These are phyloP conservation scores for thale cress (Arabidopsis thaliana) DNA, from an alignment of 345 rosid genomes.

Conservation along the genomic window TAIR10.1 NC_003076.8:5057001-5057500, in stretches of 20 bases:
- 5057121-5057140: constrained; percentile 49
- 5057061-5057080: not conserved
- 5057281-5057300: constrained; percentile 91
- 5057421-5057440: constrained; percentile 43
- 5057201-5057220: constrained; percentile 67
- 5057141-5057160: constrained; percentile 93
- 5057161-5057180: constrained; percentile 77
- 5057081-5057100: constrained; percentile 7
- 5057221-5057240: constrained; percentile 42
- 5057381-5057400: constrained; percentile 50
- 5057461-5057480: constrained; percentile 19
- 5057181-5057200: constrained; percentile 67
- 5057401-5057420: constrained; percentile 73
- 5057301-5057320: constrained; percentile 87
- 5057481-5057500: constrained; percentile 34
- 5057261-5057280: constrained; percentile 68
- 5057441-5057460: constrained; percentile 43
- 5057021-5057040: constrained; percentile 4
- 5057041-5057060: not conserved
- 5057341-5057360: constrained; percentile 87
- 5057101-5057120: constrained; percentile 25
- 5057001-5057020: not conserved
- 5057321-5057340: constrained; percentile 90
- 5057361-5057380: constrained; percentile 49
- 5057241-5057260: constrained; percentile 68